These are phyloP conservation scores for Globisporangium paddicum DNA, from an alignment of 352 stramenopile genomes.

Conservation along the genomic window DNA sequence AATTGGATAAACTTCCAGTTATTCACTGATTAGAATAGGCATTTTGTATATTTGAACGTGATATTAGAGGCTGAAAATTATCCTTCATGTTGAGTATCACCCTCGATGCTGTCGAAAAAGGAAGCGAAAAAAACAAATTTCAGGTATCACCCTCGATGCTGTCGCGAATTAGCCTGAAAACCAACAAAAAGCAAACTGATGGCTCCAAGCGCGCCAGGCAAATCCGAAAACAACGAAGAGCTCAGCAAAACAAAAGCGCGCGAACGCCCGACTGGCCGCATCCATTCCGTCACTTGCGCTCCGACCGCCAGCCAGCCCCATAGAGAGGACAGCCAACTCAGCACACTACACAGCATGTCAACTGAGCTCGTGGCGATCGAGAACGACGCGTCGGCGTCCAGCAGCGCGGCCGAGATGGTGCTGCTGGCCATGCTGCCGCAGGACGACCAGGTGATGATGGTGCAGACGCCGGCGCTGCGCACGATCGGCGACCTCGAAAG, in stretches of 20 bases:
- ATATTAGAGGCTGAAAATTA: too few relatives aligned
- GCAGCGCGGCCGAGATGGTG: conserved; percentile 41
- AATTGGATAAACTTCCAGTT: too few relatives aligned
- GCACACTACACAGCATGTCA: conserved; percentile 9
- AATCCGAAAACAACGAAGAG: not conserved
- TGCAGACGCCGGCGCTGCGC: conserved; percentile 46
- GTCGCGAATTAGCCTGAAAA: too few relatives aligned
- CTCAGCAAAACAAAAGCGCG: not conserved
- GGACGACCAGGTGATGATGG: conserved; percentile 55
- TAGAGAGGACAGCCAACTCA: not conserved
- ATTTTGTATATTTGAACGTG: too few relatives aligned
- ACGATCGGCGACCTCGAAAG: conserved; percentile 57
- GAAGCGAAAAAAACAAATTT: too few relatives aligned
- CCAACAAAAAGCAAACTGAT: too few relatives aligned
- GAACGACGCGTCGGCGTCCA: conserved; percentile 9
- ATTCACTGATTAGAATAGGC: too few relatives aligned
- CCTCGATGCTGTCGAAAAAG: not conserved
- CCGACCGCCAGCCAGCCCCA: not conserved
- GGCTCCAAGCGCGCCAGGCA: not conserved
- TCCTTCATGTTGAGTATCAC: not conserved
- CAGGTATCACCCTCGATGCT: not conserved
- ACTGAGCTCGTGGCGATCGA: conserved; percentile 18
- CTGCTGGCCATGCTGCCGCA: conserved; percentile 64
- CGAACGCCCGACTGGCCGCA: not conserved
- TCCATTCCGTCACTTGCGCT: conserved; percentile 6